phyloP scores from a whole-genome alignment of 1,139 yeast genomes.

The Ashbya aceris region DNA sequence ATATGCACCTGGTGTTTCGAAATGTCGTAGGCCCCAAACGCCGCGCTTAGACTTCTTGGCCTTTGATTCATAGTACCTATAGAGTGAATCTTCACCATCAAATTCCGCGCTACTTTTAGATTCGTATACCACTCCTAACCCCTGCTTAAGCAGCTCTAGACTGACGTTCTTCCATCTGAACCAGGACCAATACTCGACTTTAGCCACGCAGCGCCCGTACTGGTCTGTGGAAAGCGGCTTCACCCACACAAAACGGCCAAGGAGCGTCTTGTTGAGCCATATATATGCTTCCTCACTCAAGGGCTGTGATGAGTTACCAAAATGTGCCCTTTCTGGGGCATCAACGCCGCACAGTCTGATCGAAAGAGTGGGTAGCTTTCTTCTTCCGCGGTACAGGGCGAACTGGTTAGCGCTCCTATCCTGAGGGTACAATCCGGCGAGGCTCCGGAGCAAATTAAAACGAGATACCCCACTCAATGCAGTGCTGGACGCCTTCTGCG shows the following conservation, averaged over 20 bases:
- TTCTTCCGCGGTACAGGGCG: slow-evolving; percentile 39
- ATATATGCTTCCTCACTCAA: slow-evolving; percentile 71
- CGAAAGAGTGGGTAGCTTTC: slow-evolving; percentile 37
- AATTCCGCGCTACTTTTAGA: slow-evolving; percentile 76
- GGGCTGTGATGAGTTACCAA: slow-evolving; percentile 91
- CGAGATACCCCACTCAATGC: neutral
- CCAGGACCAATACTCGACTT: slow-evolving; percentile 52
- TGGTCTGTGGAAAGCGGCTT: slow-evolving; percentile 81
- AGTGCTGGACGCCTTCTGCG: neutral
- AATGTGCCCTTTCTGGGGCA: slow-evolving; percentile 94
- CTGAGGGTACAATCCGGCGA: slow-evolving; percentile 1
- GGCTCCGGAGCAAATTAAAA: slow-evolving; percentile 2
- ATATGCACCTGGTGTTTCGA: slow-evolving; percentile 77
- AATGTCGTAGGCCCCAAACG: slow-evolving; percentile 53
- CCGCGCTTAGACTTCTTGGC: slow-evolving; percentile 57
- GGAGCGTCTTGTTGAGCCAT: slow-evolving; percentile 60
- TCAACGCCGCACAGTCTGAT: slow-evolving; percentile 90
- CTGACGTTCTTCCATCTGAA: slow-evolving; percentile 69
- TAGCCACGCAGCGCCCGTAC: slow-evolving; percentile 80
- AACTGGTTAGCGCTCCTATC: slow-evolving; percentile 33
- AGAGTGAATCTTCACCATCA: slow-evolving; percentile 60
- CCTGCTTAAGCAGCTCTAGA: slow-evolving; percentile 73
- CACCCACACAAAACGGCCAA: slow-evolving; percentile 60
- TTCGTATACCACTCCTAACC: slow-evolving; percentile 84
- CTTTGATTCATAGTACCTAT: slow-evolving; percentile 45